Evolutionary conservation across 768 basidiomycete species (phyloP), one percentile per base, ranked within the genome.

Genomic region (Postia placenta): DNA sequence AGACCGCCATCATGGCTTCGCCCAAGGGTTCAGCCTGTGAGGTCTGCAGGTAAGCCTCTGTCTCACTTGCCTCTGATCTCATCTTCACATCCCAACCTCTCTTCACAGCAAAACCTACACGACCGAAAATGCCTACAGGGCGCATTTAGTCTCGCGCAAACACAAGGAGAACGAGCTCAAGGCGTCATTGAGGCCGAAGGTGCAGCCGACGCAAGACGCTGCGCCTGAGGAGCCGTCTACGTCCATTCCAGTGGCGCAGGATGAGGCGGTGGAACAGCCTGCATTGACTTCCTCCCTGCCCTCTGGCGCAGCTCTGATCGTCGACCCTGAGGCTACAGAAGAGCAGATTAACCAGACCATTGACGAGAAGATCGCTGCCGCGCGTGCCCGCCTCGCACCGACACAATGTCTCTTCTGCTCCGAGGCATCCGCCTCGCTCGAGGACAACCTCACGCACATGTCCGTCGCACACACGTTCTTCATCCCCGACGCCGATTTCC

Each of bases 401-500:
- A 67, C 73, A 28, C 71, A 83, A 41, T 99, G 95, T 64, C 84
- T 99, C 47, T 99, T 98, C 74, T 99, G 96, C 70, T 49, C 79
- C 24, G 45, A 49, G 4, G 56, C 70, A 25, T 63, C 72, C 14
- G 70, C 74, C 17, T 71, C 80, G 9, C 67, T 91, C 27, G 72
- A 81, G 15, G 78, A 74, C 4, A 92, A 84, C 58, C 75, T 94
- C 35, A 67, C 75, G 1, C 96, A 99, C 74, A 99, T 99, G 96
- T 81, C 87, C 35, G 63, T 66, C 43, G 65, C 66, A 0, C 96
- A 99, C 68, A 92, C 92, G 7, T 98, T 98, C 76, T 96, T 95
- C 74, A 75, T 99, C 53, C 96, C 96, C 39, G 94, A 98, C 58
- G 82, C 83, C 36, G 90, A 96, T 42, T 94, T 87, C 66, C 81